Base-by-base conservation (phyloP, 2,329 filamentous ascomycete species). In the Dothidotthia symphoricarpi region DNA sequence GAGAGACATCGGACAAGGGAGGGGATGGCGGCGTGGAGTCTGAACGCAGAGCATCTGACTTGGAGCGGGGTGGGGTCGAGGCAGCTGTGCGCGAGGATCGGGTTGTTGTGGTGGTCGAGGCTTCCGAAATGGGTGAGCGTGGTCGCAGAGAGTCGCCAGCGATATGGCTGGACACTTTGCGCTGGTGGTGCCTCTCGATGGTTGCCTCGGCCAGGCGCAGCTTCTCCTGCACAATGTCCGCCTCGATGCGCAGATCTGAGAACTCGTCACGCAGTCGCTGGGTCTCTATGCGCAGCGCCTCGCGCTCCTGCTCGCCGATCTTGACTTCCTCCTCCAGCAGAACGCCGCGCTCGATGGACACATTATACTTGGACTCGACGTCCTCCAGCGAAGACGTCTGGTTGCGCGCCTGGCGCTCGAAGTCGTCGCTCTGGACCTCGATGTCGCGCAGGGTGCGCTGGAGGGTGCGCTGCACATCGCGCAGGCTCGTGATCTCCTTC, bases 341-440 rank as follows among this genome's bases (percentile, higher is more conserved):
- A 16, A 98, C 93, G 8, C 79, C 83, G 36, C 91, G 78, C 71
- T 98, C 93, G 54, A 98, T 94, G 4, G 90, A 82, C 39, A 94
- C 81, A 65, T 96, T 97, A 69, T 93, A 96, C 69, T 97, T 98
- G 47, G 86, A 91, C 70, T 98, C 93, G 67, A 98, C 76, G 63
- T 98, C 93, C 70, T 98, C 93, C 46, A 97, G 80, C 34, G 91
- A 96, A 29, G 90, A 96, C 24, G 88, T 90, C 17, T 91, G 96
- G 68, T 96, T 93, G 55, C 93, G 83, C 53, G 93, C 91, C 71
- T 97, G 91, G 51, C 89, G 83, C 73, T 98, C 93, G 64, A 91
- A 96, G 68, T 98, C 93, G 74, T 98, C 93, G 71, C 97, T 98
- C 64, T 87, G 88, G 38, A 98, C 93, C 69, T 98, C 93, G 55